phyloP scores from a whole-genome alignment of 1,139 yeast species.

The Pichia sp. region DNA sequence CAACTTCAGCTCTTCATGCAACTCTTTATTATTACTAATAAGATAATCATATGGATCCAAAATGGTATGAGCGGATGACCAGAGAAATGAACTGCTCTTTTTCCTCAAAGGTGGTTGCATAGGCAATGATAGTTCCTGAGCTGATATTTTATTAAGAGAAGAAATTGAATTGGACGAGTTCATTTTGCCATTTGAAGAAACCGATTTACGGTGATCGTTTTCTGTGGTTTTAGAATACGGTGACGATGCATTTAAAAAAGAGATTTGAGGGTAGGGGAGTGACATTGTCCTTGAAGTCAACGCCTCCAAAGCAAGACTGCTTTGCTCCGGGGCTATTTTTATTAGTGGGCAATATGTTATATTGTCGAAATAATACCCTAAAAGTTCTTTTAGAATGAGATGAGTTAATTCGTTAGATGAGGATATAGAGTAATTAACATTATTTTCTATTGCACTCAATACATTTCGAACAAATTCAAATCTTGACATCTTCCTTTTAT shows the following conservation, averaged over 20 bases:
- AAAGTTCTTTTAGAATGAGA: slow-evolving; percentile 27
- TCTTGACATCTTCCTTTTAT: slow-evolving; percentile 55
- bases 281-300: slow-evolving; percentile 4
- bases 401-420: slow-evolving; percentile 10
- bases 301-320: slow-evolving; percentile 14
- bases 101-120: slow-evolving; percentile 11
- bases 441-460: slow-evolving; percentile 34
- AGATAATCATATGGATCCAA: slow-evolving; percentile 29
- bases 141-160: slow-evolving; percentile 3
- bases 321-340: slow-evolving; percentile 19
- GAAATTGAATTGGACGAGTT: neutral
- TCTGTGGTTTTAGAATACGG: neutral
- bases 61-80: slow-evolving; percentile 13
- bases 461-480: slow-evolving; percentile 48
- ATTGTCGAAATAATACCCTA: slow-evolving; percentile 55
- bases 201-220: neutral
- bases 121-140: slow-evolving; percentile 3
- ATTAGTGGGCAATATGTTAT: slow-evolving; percentile 49
- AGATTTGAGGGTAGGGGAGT: slow-evolving; percentile 23
- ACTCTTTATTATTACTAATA: slow-evolving; percentile 13
- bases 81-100: slow-evolving; percentile 23
- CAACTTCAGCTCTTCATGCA: slow-evolving; percentile 18
- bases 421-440: slow-evolving; percentile 1
- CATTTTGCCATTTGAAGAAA: neutral
- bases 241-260: slow-evolving; percentile 9